Percentiles rank a stretch among this genome's conserved stretches.
phyloP scores from a whole-genome alignment of 768 basidiomycete species.

The Lactarius sanguifluus region DNA sequence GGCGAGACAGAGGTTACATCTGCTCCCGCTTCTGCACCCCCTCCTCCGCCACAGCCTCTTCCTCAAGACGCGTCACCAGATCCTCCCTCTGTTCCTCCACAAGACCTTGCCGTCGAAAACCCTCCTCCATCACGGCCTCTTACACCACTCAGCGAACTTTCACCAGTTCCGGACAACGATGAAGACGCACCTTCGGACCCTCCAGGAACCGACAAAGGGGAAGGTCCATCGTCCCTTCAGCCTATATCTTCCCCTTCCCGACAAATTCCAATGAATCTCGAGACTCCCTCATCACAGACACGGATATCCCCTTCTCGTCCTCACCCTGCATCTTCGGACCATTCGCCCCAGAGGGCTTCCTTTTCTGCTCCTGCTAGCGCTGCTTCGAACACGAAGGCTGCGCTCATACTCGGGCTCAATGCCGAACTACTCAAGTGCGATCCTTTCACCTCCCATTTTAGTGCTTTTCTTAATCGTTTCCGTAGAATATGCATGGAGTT shows the following conservation, averaged over 20 bases:
- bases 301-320: constrained; percentile 32
- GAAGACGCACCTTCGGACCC: constrained; percentile 46
- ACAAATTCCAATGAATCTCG: constrained; percentile 14
- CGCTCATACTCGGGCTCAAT: constrained; percentile 64
- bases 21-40: neutral
- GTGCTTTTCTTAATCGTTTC: constrained; percentile 5
- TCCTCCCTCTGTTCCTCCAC: constrained; percentile 29
- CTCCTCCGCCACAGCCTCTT: constrained; percentile 28
- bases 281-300: constrained; percentile 18
- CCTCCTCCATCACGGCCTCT: constrained; percentile 50
- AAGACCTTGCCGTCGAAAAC: constrained; percentile 24
- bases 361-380: constrained; percentile 11
- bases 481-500: constrained; percentile 61
- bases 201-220: constrained; percentile 32
- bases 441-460: neutral
- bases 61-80: constrained; percentile 13
- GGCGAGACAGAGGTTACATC: constrained; percentile 14
- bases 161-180: constrained; percentile 61
- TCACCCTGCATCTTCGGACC: constrained; percentile 31
- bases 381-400: constrained; percentile 49
- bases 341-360: constrained; percentile 26
- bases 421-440: constrained; percentile 65
- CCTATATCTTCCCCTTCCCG: constrained; percentile 17
- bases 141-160: constrained; percentile 76
- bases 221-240: constrained; percentile 24